Evolutionary conservation across 306 rosid genomes (phyloP), one percentile per base, ranked within the genome.

Genomic region (Dalbergia cultrata): DNA sequence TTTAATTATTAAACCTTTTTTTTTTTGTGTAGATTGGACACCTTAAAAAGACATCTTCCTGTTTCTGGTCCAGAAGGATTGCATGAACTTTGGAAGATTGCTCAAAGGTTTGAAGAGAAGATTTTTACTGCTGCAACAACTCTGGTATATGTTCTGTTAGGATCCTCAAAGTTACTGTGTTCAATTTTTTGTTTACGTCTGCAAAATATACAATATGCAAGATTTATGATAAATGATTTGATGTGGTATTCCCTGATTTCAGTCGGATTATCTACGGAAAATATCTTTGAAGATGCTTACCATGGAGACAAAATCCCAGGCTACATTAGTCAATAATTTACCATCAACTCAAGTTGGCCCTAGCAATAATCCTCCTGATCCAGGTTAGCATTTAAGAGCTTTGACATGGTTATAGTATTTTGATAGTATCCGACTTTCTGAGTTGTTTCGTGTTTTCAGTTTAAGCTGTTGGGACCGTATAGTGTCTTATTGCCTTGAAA

Each of bases 61-160:
- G 84, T 83, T 86, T 75, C 89, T 52, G 97, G 90, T 74, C 87
- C 78, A 67, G 97, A 90, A 16, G 97, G 97, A 68, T 65, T 94
- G 78, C 89, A 34, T 31, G 97, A 93, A 84, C 97, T 95, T 52
- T 70, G 57, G 85, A 91, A 86, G 79, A 95, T 92, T 79, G 97
- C 97, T 80, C 86, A 83, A 75, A 90, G 97, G 82, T 91, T 91
- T 82, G 96, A 95, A 86, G 99, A 95, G 77, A 90, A 93, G 83
- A 86, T 93, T 81, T 93, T 84, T 75, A 59, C 84, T 73, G 93
- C 90, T 63, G 94, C 97, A 69, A 86, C 87, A 58, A 93, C 82
- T 74, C 91, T 90, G 96, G 97, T 95, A 85, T 47, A 59, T 74
- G 17, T 7, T 43, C 33, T 39, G 56, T 68, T 39, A 62, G 65